Conservation (phyloP, 805 yeast species). For the Groenewaldozyma salmanticensis region DNA sequence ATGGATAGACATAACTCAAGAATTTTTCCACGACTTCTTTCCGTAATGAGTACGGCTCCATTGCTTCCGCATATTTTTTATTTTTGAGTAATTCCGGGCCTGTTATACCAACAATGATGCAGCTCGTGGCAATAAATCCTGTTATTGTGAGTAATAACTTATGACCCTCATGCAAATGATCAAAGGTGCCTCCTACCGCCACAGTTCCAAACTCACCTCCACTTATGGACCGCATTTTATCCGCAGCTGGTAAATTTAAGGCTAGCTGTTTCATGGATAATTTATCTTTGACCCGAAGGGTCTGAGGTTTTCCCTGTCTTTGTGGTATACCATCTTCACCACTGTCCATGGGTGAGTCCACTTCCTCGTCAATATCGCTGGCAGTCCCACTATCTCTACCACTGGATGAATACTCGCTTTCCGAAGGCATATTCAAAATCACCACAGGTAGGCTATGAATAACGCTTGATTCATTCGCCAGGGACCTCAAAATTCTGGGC, state of each 20-base stretch:
- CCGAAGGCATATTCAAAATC: slow-evolving; percentile 7
- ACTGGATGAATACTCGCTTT: slow-evolving; percentile 6
- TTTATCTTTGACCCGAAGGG: slow-evolving; percentile 5
- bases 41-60: slow-evolving; percentile 53
- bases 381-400: slow-evolving; percentile 3
- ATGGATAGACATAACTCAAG: slow-evolving; percentile 39
- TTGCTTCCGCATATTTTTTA: slow-evolving; percentile 58
- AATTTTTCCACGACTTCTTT: slow-evolving; percentile 39
- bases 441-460: slow-evolving; percentile 18
- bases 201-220: slow-evolving; percentile 14
- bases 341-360: background rate
- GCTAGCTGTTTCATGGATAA: slow-evolving; percentile 8
- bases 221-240: slow-evolving; percentile 9
- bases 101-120: slow-evolving; percentile 74
- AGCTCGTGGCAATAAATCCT: slow-evolving; percentile 44
- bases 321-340: background rate
- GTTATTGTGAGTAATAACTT: slow-evolving; percentile 71
- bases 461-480: slow-evolving; percentile 14
- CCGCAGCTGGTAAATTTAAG: slow-evolving; percentile 8
- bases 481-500: slow-evolving; percentile 12
- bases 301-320: background rate
- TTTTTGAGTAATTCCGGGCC: slow-evolving; percentile 62
- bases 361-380: slow-evolving; percentile 1
- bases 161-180: slow-evolving; percentile 94
- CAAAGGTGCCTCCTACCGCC: slow-evolving; percentile 93